These are phyloP conservation scores for Lunasporangiospora selenospora DNA, from an alignment of 192 early-diverging fungal genomes.

Conservation along the genomic window DNA sequence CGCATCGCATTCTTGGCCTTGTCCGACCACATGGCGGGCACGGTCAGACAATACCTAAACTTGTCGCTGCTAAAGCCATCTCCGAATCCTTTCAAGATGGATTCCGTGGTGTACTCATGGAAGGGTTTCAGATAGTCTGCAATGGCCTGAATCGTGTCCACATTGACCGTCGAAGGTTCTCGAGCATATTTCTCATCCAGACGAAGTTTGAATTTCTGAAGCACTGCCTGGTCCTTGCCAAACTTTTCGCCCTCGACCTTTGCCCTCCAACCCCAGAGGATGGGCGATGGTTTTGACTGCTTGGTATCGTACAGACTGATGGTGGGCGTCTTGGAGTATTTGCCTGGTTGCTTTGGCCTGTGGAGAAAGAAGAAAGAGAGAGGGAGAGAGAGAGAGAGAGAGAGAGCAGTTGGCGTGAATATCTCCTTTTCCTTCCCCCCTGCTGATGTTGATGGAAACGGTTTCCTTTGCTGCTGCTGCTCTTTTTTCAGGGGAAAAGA, in stretches of 20 bases:
- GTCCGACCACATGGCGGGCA: constrained; percentile 62
- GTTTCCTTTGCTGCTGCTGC: background rate
- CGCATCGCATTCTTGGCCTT: constrained; percentile 60
- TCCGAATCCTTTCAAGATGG: constrained; percentile 49
- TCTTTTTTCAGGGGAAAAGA: no score
- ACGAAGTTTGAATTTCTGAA: constrained; percentile 48
- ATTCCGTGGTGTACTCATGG: constrained; percentile 42
- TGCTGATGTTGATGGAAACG: background rate
- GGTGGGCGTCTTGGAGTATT: no score
- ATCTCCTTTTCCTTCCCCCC: no score
- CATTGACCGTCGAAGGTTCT: constrained; percentile 30
- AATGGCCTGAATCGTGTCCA: constrained; percentile 34
- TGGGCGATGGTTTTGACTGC: constrained; percentile 2
- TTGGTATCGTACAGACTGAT: constrained; percentile 12
- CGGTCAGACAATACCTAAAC: constrained; percentile 57
- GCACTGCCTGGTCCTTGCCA: constrained; percentile 39
- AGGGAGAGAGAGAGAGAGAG: background rate
- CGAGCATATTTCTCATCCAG: constrained; percentile 38
- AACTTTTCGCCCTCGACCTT: no score
- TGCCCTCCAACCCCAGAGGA: constrained; percentile 23
- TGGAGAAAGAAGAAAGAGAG: no score
- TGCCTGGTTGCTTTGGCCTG: no score
- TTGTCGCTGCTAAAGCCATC: constrained; percentile 40
- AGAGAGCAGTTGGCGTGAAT: background rate
- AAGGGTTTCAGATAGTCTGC: constrained; percentile 48